Evolutionary conservation across 306 rosid genomes (phyloP).

Genomic region (Oemleria cerasiformis): DNA sequence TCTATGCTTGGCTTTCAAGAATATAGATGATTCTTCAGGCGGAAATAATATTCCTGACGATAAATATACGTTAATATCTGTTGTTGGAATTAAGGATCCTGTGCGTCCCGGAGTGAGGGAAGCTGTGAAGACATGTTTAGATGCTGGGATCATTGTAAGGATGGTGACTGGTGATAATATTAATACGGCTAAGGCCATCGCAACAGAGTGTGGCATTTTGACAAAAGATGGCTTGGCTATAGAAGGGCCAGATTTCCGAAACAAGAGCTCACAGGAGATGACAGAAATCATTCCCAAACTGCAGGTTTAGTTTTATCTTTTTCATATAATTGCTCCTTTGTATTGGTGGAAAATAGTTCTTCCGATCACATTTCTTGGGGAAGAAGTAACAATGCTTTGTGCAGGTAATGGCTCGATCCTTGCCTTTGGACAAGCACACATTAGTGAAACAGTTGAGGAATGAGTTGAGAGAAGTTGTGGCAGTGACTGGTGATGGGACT

Average conservation of each 20-base stretch:
- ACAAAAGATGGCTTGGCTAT: conserved; percentile 80
- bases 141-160: conserved; percentile 71
- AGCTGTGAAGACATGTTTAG: conserved; percentile 74
- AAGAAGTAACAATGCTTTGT: not conserved
- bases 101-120: conserved; percentile 80
- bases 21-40: conserved; percentile 34
- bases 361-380: not conserved
- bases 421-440: conserved; percentile 88
- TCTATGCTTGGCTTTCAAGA: conserved; percentile 64
- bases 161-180: conserved; percentile 98
- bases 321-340: not conserved
- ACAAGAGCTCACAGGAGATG: conserved; percentile 53
- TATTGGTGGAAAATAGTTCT: not conserved
- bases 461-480: conserved; percentile 71
- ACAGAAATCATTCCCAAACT: conserved; percentile 67
- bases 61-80: conserved; percentile 52
- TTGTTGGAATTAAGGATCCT: conserved; percentile 91
- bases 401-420: conserved; percentile 94
- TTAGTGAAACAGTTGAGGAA: conserved; percentile 63
- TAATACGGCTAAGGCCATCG: conserved; percentile 91
- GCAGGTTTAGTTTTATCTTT: conserved; percentile 48
- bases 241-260: conserved; percentile 80
- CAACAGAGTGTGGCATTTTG: conserved; percentile 87
- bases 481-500: conserved; percentile 94
- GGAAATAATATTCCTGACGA: conserved; percentile 50